Evolutionary conservation across 2,329 filamentous ascomycete genomes (phyloP).

Genomic region (Dactylellina haptotyla): DNA sequence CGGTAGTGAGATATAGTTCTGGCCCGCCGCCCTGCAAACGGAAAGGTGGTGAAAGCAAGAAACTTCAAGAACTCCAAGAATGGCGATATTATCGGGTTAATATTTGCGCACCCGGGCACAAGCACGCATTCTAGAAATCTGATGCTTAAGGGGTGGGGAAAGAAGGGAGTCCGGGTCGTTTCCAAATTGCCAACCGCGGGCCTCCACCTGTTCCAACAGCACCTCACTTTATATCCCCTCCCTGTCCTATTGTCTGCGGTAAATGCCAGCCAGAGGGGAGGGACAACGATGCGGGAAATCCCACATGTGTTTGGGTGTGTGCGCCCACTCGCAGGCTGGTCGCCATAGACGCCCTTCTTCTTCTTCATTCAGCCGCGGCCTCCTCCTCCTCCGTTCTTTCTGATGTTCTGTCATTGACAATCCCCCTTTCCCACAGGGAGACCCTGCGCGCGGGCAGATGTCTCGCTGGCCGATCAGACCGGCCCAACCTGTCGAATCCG

Average conservation of each 20-base stretch:
- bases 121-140: constrained; percentile 3
- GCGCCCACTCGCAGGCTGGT: background rate
- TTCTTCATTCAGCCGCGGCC: background rate
- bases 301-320: background rate
- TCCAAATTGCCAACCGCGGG: constrained; percentile 2
- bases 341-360: background rate
- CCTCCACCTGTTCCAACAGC: background rate
- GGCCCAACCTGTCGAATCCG: constrained; percentile 23
- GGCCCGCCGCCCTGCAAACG: too few species aligned
- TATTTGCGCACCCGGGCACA: too few species aligned
- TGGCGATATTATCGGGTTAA: too few species aligned
- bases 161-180: too few species aligned
- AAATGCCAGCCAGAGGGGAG: too few species aligned
- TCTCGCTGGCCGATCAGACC: constrained; percentile 8
- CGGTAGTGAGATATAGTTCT: too few species aligned
- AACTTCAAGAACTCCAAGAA: too few species aligned
- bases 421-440: constrained; percentile 12
- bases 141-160: background rate
- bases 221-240: constrained; percentile 5
- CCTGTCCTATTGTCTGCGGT: too few species aligned
- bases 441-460: constrained; percentile 8
- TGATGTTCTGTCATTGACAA: background rate
- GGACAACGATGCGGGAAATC: too few species aligned
- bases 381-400: too few species aligned
- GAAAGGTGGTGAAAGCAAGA: background rate